A percentile compares a stretch with the other conserved stretches of the same genome.
These are phyloP conservation scores for Hericium rajendrae DNA, from an alignment of 768 basidiomycete species.

Conservation along the genomic window DNA sequence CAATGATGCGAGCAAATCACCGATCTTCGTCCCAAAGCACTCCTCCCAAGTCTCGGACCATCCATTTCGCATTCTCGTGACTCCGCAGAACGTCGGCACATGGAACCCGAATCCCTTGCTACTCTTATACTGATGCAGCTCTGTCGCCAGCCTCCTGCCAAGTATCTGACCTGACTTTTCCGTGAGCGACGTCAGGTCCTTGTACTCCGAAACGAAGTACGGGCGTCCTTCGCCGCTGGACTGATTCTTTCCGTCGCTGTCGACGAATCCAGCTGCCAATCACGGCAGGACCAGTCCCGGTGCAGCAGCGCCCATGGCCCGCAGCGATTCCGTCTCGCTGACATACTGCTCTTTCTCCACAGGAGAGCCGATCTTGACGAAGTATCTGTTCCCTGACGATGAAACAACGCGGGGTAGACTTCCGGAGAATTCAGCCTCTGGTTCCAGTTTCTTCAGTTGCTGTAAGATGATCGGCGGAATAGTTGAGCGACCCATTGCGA, in stretches of 20 bases:
- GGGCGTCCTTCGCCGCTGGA: slow-evolving; percentile 32
- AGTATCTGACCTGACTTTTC: slow-evolving; percentile 37
- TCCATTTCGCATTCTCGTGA: slow-evolving; percentile 60
- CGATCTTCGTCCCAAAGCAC: slow-evolving; percentile 55
- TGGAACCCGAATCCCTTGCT: slow-evolving; percentile 56
- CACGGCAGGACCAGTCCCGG: slow-evolving; percentile 57
- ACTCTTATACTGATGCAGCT: slow-evolving; percentile 52
- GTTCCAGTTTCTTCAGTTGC: slow-evolving; percentile 40
- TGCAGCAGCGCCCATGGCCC: slow-evolving; percentile 51
- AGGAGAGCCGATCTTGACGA: slow-evolving; percentile 46
- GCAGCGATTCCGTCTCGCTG: slow-evolving; percentile 64
- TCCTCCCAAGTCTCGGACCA: slow-evolving; percentile 66
- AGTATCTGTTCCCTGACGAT: slow-evolving; percentile 50
- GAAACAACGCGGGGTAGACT: slow-evolving; percentile 40
- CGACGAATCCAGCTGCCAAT: slow-evolving; percentile 37
- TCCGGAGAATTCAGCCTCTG: slow-evolving; percentile 37
- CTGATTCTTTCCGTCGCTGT: slow-evolving; percentile 17
- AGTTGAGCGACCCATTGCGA: slow-evolving; percentile 4
- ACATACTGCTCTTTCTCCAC: slow-evolving; percentile 53
- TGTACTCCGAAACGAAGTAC: slow-evolving; percentile 71
- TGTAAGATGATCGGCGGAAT: slow-evolving; percentile 27
- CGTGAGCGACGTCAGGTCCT: slow-evolving; percentile 41
- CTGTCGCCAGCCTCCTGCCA: slow-evolving; percentile 53
- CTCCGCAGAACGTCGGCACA: slow-evolving; percentile 71
- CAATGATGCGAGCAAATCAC: slow-evolving; percentile 43